These are phyloP conservation scores for Pugionium cornutum DNA, from an alignment of 345 rosid species.

Conservation along the genomic window DNA sequence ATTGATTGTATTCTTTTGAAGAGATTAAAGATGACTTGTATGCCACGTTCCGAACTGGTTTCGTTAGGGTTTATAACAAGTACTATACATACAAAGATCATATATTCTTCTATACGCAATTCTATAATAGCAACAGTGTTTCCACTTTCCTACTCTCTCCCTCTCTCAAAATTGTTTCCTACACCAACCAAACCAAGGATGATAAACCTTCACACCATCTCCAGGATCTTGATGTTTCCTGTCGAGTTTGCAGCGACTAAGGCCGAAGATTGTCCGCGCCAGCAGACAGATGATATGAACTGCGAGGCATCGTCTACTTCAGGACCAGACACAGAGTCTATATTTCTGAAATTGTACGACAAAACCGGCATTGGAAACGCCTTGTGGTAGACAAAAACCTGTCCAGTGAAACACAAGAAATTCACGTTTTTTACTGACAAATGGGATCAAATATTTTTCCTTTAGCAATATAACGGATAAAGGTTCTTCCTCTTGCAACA, in stretches of 20 bases:
- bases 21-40: conserved; percentile 23
- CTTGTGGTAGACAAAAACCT: conserved; percentile 93
- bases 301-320: conserved; percentile 66
- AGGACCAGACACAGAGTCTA: conserved; percentile 58
- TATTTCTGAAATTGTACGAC: conserved; percentile 66
- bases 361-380: conserved; percentile 97
- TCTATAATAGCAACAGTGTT: conserved; percentile 21
- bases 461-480: neutral
- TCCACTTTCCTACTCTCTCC: conserved; percentile 8
- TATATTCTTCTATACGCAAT: conserved; percentile 24
- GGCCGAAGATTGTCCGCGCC: conserved; percentile 79
- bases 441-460: neutral
- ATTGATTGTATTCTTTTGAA: neutral
- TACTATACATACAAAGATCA: conserved; percentile 19
- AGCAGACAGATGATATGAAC: conserved; percentile 85
- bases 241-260: conserved; percentile 86
- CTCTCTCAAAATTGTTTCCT: conserved; percentile 32
- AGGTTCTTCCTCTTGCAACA: neutral
- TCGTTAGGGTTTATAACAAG: conserved; percentile 17
- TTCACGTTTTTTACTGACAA: neutral
- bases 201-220: conserved; percentile 56
- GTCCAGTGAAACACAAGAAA: conserved; percentile 15
- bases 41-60: neutral
- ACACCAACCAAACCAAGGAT: conserved; percentile 12
- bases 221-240: conserved; percentile 86